A percentile compares a stretch with the other conserved stretches of the same genome.
These are phyloP conservation scores for Penicillium paxilli DNA, from an alignment of 495 filamentous ascomycete species.

Conservation along the genomic window DNA sequence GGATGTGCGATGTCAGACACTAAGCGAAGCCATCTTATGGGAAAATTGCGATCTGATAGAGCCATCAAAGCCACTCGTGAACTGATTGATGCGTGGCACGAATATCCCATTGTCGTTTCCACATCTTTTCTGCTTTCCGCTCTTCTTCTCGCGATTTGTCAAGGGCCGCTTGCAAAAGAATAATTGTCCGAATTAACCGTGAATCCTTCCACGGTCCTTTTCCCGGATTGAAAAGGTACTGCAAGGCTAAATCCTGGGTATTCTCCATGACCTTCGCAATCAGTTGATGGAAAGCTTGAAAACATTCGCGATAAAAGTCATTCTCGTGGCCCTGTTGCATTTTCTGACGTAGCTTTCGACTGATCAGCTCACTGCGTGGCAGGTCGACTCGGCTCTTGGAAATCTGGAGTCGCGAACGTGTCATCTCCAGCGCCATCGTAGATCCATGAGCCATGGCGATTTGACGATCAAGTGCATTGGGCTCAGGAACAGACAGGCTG, in stretches of 20 bases:
- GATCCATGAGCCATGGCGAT: conserved; percentile 7
- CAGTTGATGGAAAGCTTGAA: conserved; percentile 3
- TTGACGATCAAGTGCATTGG: neutral
- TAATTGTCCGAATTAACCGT: neutral
- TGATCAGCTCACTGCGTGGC: conserved; percentile 1
- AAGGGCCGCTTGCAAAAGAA: neutral
- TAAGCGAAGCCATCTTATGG: too few relatives aligned
- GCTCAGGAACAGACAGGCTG: neutral
- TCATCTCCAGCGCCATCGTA: conserved; percentile 13
- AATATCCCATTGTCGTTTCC: neutral
- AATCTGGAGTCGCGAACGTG: conserved; percentile 2
- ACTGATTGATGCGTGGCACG: neutral
- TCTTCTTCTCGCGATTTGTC: neutral
- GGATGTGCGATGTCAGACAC: too few relatives aligned
- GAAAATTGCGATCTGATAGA: too few relatives aligned
- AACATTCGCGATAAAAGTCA: conserved; percentile 10
- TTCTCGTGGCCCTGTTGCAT: conserved; percentile 10
- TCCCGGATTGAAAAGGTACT: conserved; percentile 5
- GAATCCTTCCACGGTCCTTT: neutral
- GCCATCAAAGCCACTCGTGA: neutral
- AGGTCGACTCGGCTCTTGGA: conserved; percentile 1
- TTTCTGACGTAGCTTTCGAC: conserved; percentile 5
- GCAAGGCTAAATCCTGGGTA: neutral
- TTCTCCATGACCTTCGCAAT: neutral
- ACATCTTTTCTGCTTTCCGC: neutral